Percentiles rank a stretch among this genome's conserved stretches.
These are phyloP conservation scores for Lasiosphaeriaceae sp. DNA, from an alignment of 495 filamentous ascomycete genomes.

Conservation along the genomic window DNA sequence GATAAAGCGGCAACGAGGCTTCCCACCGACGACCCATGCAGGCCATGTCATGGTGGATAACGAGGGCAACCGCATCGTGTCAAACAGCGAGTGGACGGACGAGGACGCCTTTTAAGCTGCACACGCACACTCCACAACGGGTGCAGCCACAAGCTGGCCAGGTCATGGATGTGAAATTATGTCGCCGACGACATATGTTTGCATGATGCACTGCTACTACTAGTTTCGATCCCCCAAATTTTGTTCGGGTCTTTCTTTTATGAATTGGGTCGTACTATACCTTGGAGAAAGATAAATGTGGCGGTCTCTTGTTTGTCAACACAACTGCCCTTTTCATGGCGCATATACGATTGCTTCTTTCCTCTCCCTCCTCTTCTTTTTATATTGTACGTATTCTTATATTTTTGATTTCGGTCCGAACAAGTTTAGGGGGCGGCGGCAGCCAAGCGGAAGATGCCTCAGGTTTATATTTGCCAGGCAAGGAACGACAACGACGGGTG, in stretches of 20 bases:
- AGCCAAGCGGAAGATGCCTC: too few species aligned
- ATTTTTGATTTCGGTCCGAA: background rate
- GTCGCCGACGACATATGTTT: constrained; percentile 13
- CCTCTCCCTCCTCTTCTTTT: background rate
- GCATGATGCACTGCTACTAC: background rate
- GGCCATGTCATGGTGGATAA: constrained; percentile 37
- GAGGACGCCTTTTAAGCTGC: constrained; percentile 45
- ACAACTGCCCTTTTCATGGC: background rate
- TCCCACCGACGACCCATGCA: constrained; percentile 28
- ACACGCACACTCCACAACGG: constrained; percentile 1
- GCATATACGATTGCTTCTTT: background rate
- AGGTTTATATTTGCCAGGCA: too few species aligned
- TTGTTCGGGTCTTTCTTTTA: too few species aligned
- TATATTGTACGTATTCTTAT: background rate
- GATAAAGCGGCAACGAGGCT: constrained; percentile 37
- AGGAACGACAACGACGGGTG: too few species aligned
- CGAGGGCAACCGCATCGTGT: constrained; percentile 48
- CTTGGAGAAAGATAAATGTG: too few species aligned
- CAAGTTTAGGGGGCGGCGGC: too few species aligned
- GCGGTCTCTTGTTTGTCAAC: too few species aligned
- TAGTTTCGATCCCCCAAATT: too few species aligned
- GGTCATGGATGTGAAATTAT: constrained; percentile 13
- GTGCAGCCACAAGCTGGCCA: constrained; percentile 4
- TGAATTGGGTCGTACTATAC: too few species aligned
- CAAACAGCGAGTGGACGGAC: constrained; percentile 55